Conservation (phyloP, 495 filamentous ascomycete species). For the Talaromyces liani region DNA sequence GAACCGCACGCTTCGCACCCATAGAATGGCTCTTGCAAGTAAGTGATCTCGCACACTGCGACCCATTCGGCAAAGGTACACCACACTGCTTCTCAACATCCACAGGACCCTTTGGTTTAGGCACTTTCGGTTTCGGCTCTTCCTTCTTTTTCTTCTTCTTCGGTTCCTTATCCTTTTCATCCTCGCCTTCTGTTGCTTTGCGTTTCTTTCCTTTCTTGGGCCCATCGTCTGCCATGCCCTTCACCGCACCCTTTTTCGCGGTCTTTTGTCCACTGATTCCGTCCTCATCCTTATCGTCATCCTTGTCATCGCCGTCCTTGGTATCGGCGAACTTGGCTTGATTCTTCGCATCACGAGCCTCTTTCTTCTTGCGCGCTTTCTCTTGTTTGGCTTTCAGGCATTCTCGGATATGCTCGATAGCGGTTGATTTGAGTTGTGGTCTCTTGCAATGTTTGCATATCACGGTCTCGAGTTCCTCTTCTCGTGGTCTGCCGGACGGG, state of each 20-base stretch:
- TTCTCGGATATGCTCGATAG: slow-evolving; percentile 56
- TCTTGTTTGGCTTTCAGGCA: slow-evolving; percentile 71
- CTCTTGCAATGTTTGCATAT: slow-evolving; percentile 82
- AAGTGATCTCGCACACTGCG: slow-evolving; percentile 81
- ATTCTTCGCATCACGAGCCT: slow-evolving; percentile 62
- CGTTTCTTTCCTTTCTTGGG: slow-evolving; percentile 84
- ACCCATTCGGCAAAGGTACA: slow-evolving; percentile 76
- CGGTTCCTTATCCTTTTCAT: slow-evolving; percentile 57
- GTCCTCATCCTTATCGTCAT: slow-evolving; percentile 30
- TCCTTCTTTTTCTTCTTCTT: slow-evolving; percentile 97
- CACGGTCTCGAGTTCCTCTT: slow-evolving; percentile 58
- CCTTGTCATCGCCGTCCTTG: slow-evolving; percentile 54
- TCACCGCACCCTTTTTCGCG: slow-evolving; percentile 64
- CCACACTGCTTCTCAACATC: slow-evolving; percentile 98
- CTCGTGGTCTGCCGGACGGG: slow-evolving; percentile 62
- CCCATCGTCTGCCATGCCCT: slow-evolving; percentile 51
- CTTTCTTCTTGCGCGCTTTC: slow-evolving; percentile 71
- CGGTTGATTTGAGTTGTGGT: slow-evolving; percentile 52
- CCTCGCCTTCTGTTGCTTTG: slow-evolving; percentile 70
- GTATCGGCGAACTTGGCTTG: slow-evolving; percentile 50
- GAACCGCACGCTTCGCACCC: slow-evolving; percentile 89
- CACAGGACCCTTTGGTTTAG: slow-evolving; percentile 90
- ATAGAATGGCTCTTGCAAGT: slow-evolving; percentile 97
- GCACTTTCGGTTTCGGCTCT: slow-evolving; percentile 71
- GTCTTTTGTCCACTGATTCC: slow-evolving; percentile 48